A percentile compares a stretch with the other conserved stretches of the same genome.
phyloP scores from a whole-genome alignment of 2,329 filamentous ascomycete genomes.

The Chrysoporthe puriensis region DNA sequence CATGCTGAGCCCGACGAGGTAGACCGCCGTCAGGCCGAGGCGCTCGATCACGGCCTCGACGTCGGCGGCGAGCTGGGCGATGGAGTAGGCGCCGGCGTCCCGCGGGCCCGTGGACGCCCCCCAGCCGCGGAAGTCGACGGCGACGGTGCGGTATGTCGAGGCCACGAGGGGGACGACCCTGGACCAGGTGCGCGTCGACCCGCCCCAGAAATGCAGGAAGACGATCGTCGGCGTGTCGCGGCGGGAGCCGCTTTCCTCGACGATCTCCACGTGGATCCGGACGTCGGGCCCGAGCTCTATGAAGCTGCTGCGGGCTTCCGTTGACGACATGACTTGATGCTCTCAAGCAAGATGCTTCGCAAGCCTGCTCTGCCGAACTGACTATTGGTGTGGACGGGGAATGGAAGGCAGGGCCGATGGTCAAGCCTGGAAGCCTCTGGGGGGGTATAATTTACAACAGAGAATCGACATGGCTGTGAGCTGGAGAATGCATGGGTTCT shows the following conservation, averaged over 20 bases:
- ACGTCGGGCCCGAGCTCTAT: neutral
- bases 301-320: neutral
- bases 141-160: constrained; percentile 32
- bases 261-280: neutral
- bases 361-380: neutral
- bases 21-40: constrained; percentile 32
- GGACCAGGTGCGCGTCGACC: constrained; percentile 40
- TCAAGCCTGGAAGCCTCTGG: too few species aligned
- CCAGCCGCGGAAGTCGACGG: constrained; percentile 44
- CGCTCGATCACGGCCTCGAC: constrained; percentile 32
- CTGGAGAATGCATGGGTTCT: too few species aligned
- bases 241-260: neutral
- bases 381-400: neutral
- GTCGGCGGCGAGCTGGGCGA: constrained; percentile 32
- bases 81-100: constrained; percentile 36
- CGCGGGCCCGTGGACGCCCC: constrained; percentile 39
- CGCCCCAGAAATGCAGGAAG: constrained; percentile 46
- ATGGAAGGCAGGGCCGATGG: too few species aligned
- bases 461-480: too few species aligned
- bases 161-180: constrained; percentile 29
- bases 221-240: constrained; percentile 24
- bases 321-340: neutral
- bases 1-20: constrained; percentile 45
- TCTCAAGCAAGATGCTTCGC: neutral
- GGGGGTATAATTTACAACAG: too few species aligned